phyloP scores from a whole-genome alignment of 1,139 yeast species.

The Magnusiomyces ingens region DNA sequence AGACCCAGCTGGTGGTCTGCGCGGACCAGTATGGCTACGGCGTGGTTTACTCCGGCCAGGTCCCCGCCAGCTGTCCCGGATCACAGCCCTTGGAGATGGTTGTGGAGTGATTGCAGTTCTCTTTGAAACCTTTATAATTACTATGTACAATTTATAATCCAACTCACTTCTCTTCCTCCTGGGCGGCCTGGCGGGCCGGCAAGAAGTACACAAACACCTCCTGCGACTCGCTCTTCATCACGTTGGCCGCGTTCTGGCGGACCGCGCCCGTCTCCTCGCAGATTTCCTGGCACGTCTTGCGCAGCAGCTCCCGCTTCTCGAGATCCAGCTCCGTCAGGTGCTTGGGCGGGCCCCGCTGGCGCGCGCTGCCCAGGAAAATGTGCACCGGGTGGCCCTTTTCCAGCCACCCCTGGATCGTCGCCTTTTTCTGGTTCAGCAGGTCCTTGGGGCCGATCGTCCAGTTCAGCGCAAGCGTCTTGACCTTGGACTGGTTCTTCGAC shows the following conservation, averaged over 20 bases:
- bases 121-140: no score
- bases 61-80: no score
- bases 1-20: no score
- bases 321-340: slow-evolving; percentile 22
- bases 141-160: no score
- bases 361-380: slow-evolving; percentile 24
- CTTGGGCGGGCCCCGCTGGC: slow-evolving; percentile 28
- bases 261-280: slow-evolving; percentile 27
- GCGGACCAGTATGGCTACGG: no score
- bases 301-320: slow-evolving; percentile 30
- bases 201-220: background rate
- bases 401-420: slow-evolving; percentile 33
- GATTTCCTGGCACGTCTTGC: slow-evolving; percentile 23
- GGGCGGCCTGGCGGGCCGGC: background rate
- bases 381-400: slow-evolving; percentile 29
- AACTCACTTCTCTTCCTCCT: no score
- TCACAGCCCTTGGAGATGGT: no score
- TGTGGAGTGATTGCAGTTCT: no score
- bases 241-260: slow-evolving; percentile 20
- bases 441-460: slow-evolving; percentile 33
- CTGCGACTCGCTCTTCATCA: background rate
- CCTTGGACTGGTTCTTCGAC: background rate
- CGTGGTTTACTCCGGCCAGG: no score
- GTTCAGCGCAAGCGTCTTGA: slow-evolving; percentile 27
- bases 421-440: slow-evolving; percentile 30